Evolutionary conservation across 2,329 filamentous ascomycete genomes (phyloP).

Genomic region (Epichloe glyceriae): DNA sequence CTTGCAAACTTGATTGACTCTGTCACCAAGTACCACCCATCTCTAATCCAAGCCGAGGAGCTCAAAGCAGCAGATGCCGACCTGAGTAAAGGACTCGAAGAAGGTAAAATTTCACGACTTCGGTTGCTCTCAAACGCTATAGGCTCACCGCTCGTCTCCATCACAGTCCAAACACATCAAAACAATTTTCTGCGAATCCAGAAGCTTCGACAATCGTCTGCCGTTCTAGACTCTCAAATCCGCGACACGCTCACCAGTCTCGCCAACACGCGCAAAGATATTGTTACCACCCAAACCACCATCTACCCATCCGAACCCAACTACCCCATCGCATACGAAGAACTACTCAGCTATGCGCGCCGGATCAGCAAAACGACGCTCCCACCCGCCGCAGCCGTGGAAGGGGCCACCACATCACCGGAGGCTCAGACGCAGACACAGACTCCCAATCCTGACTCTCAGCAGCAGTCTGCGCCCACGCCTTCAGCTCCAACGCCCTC

Average conservation of each 20-base stretch:
- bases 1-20: constrained; percentile 63
- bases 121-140: too few relatives aligned
- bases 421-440: constrained; percentile 11
- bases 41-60: constrained; percentile 51
- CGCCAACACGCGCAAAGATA: constrained; percentile 59
- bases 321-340: constrained; percentile 51
- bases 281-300: constrained; percentile 49
- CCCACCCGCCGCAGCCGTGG: constrained; percentile 45
- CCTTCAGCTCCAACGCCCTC: constrained; percentile 21
- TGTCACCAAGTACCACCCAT: constrained; percentile 71
- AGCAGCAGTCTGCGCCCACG: constrained; percentile 17
- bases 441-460: constrained; percentile 17
- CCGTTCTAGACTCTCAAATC: constrained; percentile 57
- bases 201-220: constrained; percentile 51
- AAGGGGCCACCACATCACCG: constrained; percentile 21
- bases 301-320: constrained; percentile 37
- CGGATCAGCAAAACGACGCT: constrained; percentile 71
- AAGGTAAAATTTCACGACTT: constrained; percentile 32
- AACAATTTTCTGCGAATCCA: constrained; percentile 58
- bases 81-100: constrained; percentile 50
- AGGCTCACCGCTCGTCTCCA: not conserved
- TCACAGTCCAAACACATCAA: constrained; percentile 58
- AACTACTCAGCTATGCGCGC: constrained; percentile 65
- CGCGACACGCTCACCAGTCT: constrained; percentile 57
- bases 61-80: constrained; percentile 58